Percentiles rank a stretch among this genome's conserved stretches.
Evolutionary conservation across 2,329 filamentous ascomycete genomes (phyloP).

Genomic region (Colletotrichum melonis): DNA sequence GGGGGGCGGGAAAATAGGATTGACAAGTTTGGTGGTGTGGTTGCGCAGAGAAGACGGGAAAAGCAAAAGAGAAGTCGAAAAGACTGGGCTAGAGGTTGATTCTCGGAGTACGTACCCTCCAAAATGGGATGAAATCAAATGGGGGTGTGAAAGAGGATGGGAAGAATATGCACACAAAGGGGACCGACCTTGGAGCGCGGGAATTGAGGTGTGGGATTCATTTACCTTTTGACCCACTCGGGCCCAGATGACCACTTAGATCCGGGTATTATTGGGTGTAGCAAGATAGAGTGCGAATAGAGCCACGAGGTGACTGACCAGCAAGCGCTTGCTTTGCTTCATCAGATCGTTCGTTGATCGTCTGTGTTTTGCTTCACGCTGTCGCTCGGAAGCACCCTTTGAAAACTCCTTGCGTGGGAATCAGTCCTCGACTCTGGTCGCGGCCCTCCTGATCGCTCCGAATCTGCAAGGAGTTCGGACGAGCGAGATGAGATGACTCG

Average conservation of each 20-base stretch:
- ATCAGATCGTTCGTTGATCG: slow-evolving; percentile 9
- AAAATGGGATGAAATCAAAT: slow-evolving; percentile 6
- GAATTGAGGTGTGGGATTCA: slow-evolving; percentile 9
- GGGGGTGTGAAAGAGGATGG: slow-evolving; percentile 13
- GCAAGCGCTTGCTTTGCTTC: slow-evolving; percentile 4
- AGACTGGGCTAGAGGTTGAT: slow-evolving; percentile 6
- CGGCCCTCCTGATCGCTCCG: background rate
- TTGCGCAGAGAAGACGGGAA: slow-evolving; percentile 18
- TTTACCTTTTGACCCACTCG: slow-evolving; percentile 9
- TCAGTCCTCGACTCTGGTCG: background rate
- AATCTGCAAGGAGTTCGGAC: slow-evolving; percentile 32
- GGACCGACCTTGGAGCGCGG: slow-evolving; percentile 12
- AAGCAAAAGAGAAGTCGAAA: slow-evolving; percentile 8
- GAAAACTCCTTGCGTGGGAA: background rate
- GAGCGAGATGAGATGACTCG: slow-evolving; percentile 33
- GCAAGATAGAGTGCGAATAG: background rate
- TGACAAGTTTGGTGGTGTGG: slow-evolving; percentile 6
- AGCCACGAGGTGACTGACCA: background rate
- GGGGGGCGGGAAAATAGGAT: slow-evolving; percentile 20
- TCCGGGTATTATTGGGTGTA: background rate
- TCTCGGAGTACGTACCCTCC: slow-evolving; percentile 13
- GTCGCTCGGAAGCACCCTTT: background rate
- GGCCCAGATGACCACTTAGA: slow-evolving; percentile 4
- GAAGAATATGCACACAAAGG: slow-evolving; percentile 27
- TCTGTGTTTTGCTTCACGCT: slow-evolving; percentile 1